Evolutionary conservation across 495 filamentous ascomycete species (phyloP).

Genomic region (Chaetomidium leptoderma): DNA sequence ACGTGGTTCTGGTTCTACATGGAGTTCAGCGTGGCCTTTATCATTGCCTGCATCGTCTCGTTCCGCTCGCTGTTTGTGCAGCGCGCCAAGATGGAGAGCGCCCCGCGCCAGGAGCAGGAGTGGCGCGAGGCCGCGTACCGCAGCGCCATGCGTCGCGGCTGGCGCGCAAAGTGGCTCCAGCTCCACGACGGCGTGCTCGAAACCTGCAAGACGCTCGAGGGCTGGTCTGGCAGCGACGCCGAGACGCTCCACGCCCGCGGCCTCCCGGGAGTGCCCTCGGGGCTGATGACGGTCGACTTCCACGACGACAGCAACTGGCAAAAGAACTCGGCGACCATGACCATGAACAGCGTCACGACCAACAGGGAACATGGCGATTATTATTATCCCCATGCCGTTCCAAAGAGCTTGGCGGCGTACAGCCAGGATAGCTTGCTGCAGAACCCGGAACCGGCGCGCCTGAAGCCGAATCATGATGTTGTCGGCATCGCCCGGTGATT

Average conservation of each 20-base stretch:
- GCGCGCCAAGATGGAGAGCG: neutral
- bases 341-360: neutral
- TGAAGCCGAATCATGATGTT: neutral
- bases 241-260: neutral
- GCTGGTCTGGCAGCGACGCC: constrained; percentile 2
- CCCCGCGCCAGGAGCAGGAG: neutral
- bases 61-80: constrained; percentile 23
- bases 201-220: constrained; percentile 12
- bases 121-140: neutral
- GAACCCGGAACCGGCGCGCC: neutral
- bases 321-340: neutral
- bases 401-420: neutral
- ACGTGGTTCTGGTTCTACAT: constrained; percentile 16
- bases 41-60: constrained; percentile 21
- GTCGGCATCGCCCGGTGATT: neutral
- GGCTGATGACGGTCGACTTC: constrained; percentile 20
- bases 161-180: neutral
- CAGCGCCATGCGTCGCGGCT: neutral
- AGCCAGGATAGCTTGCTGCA: neutral
- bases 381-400: neutral
- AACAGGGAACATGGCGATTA: neutral
- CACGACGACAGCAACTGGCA: constrained; percentile 10
- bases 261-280: constrained; percentile 6
- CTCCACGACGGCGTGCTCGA: constrained; percentile 17
- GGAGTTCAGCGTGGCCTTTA: constrained; percentile 16